Evolutionary conservation across 2,329 filamentous ascomycete species (phyloP), one percentile per base, ranked within the genome.

Genomic region (Zasmidium citrigriseum): DNA sequence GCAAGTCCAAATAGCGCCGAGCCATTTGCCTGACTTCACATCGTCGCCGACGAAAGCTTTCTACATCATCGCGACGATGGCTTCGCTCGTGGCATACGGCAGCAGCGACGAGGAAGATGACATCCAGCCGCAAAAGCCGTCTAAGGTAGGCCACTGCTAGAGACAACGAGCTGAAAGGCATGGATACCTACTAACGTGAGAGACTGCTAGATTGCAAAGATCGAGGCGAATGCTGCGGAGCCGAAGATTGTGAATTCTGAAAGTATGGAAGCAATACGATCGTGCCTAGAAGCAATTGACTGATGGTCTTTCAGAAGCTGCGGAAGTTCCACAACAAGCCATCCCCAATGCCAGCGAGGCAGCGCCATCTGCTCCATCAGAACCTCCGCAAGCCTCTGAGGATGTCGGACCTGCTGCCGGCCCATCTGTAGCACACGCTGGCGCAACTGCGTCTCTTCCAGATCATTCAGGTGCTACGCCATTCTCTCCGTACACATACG

Each of bases 401-500:
- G 20, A 46, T n/a, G 29, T 49, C 46, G 45, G 46, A 38, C 58
- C 60, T 44, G 44, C 54, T n/a, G 52, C 53, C 46, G 57, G 59
- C 14, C 65, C 64, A 38, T 51, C 59, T 4, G 50, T 44, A 21
- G 45, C 54, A 29, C 52, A 56, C 54, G 20, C 56, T 22, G 34
- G 20, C 7, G 41, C 58, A 24, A 54, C 23, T 24, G 22, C 46
- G 46, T 20, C 49, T 14, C 41, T 25, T 3, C 27, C 18, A 56
- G 38, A 46, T 3, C 46, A 64, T 67, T 2, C 52, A 64, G 25
- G 62, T 49, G 16, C 55, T 2, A 54, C 65, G 4, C 59, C 66
- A n/a, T 52, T 64, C 29, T 93, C 89, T 1, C 89, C 89, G 1
- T 91, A 91, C 75, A 84, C 87, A 1, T 77, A 83, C 48, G 83